Evolutionary conservation across 176 grass and related monocot genomes (phyloP).

Genomic region (Alopecurus myosuroides): DNA sequence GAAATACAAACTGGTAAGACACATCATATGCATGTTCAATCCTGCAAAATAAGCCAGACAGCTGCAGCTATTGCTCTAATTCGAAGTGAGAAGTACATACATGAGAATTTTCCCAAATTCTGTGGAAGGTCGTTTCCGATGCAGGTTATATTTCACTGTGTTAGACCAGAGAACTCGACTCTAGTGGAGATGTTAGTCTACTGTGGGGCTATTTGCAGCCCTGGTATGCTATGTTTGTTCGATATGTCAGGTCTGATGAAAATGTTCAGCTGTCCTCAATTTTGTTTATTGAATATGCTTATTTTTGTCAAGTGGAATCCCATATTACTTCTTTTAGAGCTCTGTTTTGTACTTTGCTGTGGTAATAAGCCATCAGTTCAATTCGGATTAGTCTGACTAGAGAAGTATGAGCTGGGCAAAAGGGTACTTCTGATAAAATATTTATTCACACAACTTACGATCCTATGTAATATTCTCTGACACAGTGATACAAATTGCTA

Average conservation of each 20-base stretch:
- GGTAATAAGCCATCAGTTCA: neutral
- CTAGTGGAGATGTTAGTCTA: neutral
- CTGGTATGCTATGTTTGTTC: neutral
- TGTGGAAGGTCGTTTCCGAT: neutral
- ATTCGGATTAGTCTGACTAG: neutral
- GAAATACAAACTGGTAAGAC: neutral
- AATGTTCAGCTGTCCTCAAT: neutral
- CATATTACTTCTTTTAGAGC: conserved; percentile 10
- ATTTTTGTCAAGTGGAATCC: neutral
- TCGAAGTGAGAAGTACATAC: neutral
- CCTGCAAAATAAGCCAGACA: neutral
- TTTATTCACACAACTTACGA: neutral
- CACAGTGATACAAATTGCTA: neutral
- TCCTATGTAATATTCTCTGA: conserved; percentile 5
- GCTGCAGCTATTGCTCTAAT: neutral
- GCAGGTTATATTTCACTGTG: neutral
- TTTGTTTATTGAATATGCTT: neutral
- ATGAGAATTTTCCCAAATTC: neutral
- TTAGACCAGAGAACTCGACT: neutral
- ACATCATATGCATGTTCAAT: neutral
- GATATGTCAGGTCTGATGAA: neutral
- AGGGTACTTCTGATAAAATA: neutral
- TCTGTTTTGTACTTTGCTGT: neutral
- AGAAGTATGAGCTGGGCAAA: neutral
- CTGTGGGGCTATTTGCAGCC: neutral